A percentile compares a stretch with the other conserved stretches of the same genome.
Evolutionary conservation across 164 flowering plant genomes (phyloP).

Genomic region (Nelumbo lutea): DNA sequence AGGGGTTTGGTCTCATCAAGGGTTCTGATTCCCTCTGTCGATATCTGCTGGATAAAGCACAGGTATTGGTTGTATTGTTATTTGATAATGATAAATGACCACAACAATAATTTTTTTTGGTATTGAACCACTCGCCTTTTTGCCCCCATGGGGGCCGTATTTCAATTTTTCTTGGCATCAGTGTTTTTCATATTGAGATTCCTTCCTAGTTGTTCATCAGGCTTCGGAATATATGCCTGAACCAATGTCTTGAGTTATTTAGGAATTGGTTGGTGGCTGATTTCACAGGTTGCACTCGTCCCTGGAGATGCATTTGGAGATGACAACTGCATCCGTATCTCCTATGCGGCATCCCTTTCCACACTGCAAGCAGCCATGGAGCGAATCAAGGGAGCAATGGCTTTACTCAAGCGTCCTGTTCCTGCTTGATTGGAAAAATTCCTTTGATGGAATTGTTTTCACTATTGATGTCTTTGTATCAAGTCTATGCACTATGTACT

Average conservation of each 20-base stretch:
- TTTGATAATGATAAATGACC: neutral
- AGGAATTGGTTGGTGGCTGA: neutral
- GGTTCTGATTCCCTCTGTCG: slow-evolving; percentile 83
- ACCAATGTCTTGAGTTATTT: neutral
- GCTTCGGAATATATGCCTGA: neutral
- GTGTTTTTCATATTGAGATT: too few species aligned
- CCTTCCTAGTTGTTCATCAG: neutral
- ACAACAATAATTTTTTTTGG: too few species aligned
- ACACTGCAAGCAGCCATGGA: slow-evolving; percentile 69
- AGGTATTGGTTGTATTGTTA: slow-evolving; percentile 36
- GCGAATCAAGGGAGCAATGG: slow-evolving; percentile 64
- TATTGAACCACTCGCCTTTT: too few species aligned
- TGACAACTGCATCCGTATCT: slow-evolving; percentile 83
- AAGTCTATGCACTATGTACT: neutral
- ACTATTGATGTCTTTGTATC: neutral
- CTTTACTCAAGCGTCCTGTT: slow-evolving; percentile 42
- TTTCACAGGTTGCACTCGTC: slow-evolving; percentile 82
- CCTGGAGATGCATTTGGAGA: slow-evolving; percentile 99
- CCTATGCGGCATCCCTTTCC: slow-evolving; percentile 81
- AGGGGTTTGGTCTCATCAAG: slow-evolving; percentile 74
- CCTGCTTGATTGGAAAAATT: slow-evolving; percentile 28
- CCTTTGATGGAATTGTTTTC: neutral
- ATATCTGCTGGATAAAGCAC: slow-evolving; percentile 75
- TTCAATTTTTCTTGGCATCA: too few species aligned
- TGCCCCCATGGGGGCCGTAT: too few species aligned